Evolutionary conservation across 2,329 filamentous ascomycete species (phyloP).

Genomic region (Fusarium graminum): DNA sequence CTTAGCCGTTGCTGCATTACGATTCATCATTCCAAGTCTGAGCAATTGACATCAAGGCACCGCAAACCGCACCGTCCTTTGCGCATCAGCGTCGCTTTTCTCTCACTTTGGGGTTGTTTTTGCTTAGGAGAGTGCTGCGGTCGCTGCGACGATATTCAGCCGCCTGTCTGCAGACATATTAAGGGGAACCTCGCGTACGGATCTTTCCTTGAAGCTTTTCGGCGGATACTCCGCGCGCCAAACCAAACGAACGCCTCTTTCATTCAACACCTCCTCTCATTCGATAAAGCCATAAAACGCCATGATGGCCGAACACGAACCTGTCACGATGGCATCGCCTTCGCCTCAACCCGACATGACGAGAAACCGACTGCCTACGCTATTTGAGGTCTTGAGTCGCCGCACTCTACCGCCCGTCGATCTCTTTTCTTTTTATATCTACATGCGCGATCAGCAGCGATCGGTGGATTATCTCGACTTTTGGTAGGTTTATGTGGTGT

Average conservation of each 20-base stretch:
- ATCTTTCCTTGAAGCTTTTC: conserved; percentile 34
- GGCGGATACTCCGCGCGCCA: conserved; percentile 34
- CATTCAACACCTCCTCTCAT: conserved; percentile 30
- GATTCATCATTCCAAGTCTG: conserved; percentile 43
- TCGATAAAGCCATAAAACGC: conserved; percentile 18
- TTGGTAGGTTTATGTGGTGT: conserved; percentile 72
- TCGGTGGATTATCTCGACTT: conserved; percentile 99
- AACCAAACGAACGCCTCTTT: conserved; percentile 36
- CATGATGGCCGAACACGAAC: conserved; percentile 49
- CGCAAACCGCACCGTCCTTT: conserved; percentile 35
- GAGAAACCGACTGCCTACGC: conserved; percentile 89
- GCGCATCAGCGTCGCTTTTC: conserved; percentile 32
- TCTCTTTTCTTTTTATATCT: conserved; percentile 99
- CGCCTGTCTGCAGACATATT: conserved; percentile 30
- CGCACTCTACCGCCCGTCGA: conserved; percentile 96
- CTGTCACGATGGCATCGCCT: conserved; percentile 55
- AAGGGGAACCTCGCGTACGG: conserved; percentile 43
- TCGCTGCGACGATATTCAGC: conserved; percentile 32
- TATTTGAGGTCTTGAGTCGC: conserved; percentile 95
- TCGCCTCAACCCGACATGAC: conserved; percentile 70
- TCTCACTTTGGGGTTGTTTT: conserved; percentile 23
- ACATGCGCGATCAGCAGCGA: conserved; percentile 98
- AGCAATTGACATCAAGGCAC: conserved; percentile 29
- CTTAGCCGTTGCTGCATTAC: conserved; percentile 45
- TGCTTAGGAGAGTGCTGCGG: conserved; percentile 28